Conservation (phyloP, 805 yeast genomes). For the Candida sithepensis region DNA sequence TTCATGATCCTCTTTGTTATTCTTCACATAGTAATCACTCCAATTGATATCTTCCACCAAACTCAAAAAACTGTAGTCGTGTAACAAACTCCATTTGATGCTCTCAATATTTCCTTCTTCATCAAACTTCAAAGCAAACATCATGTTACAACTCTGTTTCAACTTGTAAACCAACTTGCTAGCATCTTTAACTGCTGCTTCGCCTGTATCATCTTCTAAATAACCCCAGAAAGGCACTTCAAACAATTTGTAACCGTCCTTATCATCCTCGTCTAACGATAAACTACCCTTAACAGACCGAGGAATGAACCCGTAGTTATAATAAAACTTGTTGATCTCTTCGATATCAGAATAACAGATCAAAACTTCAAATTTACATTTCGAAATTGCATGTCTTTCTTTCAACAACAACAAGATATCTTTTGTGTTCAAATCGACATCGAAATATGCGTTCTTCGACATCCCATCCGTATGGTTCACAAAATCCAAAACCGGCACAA, state of each 20-base stretch:
- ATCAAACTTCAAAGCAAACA: conserved; percentile 31
- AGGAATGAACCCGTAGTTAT: conserved; percentile 48
- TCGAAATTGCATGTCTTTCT: too few relatives aligned
- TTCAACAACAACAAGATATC: conserved; percentile 42
- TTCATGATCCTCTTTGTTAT: conserved; percentile 28
- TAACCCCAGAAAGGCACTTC: conserved; percentile 37
- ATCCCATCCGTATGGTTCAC: conserved; percentile 46
- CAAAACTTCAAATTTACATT: conserved; percentile 36
- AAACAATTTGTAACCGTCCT: conserved; percentile 17
- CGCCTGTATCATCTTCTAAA: conserved; percentile 7
- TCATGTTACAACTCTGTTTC: conserved; percentile 37
- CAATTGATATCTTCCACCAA: conserved; percentile 24
- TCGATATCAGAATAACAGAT: conserved; percentile 43
- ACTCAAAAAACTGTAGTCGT: conserved; percentile 33
- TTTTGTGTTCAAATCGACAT: conserved; percentile 42
- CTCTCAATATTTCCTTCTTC: conserved; percentile 14
- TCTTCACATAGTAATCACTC: conserved; percentile 18
- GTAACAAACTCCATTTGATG: conserved; percentile 27
- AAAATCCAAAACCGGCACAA: conserved; percentile 67
- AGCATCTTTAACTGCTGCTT: conserved; percentile 1
- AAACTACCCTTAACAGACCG: conserved; percentile 8
- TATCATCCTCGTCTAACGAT: not conserved
- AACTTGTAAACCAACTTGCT: conserved; percentile 30
- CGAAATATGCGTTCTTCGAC: conserved; percentile 52
- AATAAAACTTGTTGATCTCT: conserved; percentile 37